These are phyloP conservation scores for Trichoderma simmonsii DNA, from an alignment of 2,329 filamentous ascomycete genomes.

Conservation along the genomic window DNA sequence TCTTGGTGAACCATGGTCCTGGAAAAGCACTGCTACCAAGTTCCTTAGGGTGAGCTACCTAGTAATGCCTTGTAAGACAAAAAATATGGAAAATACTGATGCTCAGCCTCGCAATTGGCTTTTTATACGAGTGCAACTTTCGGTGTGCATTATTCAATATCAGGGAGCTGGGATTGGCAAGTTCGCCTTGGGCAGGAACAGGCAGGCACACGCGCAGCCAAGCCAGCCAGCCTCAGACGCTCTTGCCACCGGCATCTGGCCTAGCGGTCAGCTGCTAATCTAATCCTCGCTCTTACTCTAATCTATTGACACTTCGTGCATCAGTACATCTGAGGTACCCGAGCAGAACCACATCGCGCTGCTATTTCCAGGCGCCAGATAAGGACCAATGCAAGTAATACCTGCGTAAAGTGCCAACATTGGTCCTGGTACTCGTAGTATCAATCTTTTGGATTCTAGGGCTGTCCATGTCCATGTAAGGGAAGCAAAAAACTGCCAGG, in stretches of 20 bases:
- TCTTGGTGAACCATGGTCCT: neutral
- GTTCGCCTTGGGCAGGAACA: neutral
- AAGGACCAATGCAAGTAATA: neutral
- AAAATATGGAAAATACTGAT: neutral
- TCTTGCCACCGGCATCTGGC: neutral
- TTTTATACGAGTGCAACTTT: neutral
- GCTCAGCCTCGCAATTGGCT: neutral
- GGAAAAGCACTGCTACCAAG: neutral
- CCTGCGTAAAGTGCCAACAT: neutral
- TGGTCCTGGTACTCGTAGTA: neutral
- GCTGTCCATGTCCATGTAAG: neutral
- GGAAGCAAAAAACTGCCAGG: neutral
- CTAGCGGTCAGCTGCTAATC: neutral
- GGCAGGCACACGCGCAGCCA: neutral
- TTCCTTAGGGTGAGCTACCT: no score
- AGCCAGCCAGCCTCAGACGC: neutral
- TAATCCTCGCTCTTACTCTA: neutral
- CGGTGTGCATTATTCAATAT: neutral
- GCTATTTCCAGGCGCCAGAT: neutral
- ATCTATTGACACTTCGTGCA: neutral
- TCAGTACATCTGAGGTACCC: neutral
- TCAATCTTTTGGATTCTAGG: neutral
- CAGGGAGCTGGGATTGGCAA: neutral
- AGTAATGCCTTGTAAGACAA: neutral
- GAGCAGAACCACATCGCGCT: neutral